Percentiles rank a stretch among this genome's conserved stretches.
These are phyloP conservation scores for Achaetomium macrosporum DNA, from an alignment of 2,329 filamentous ascomycete genomes.

Conservation along the genomic window DNA sequence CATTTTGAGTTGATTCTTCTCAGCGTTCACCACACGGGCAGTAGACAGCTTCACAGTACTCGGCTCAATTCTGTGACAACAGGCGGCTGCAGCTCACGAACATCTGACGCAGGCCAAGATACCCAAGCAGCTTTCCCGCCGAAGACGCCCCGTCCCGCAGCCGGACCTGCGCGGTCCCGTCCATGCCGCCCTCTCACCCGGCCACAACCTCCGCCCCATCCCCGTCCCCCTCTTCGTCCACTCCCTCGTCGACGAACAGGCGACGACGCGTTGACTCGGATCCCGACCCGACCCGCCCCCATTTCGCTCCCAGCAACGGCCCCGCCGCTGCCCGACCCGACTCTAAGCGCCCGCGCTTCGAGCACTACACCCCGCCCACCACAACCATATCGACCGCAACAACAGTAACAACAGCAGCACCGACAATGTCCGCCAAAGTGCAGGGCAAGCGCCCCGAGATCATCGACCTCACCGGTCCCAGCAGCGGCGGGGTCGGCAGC, in stretches of 20 bases:
- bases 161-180: conserved; percentile 13
- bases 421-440: conserved; percentile 28
- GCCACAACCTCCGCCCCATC: not conserved
- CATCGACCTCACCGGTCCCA: conserved; percentile 40
- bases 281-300: conserved; percentile 8
- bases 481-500: not conserved
- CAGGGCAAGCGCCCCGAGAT: conserved; percentile 35
- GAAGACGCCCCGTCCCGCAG: conserved; percentile 1
- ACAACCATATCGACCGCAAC: conserved; percentile 3
- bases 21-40: too few relatives aligned
- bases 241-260: conserved; percentile 14
- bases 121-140: not conserved
- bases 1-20: too few relatives aligned
- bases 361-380: conserved; percentile 13
- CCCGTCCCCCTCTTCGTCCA: conserved; percentile 11
- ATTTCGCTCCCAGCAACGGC: conserved; percentile 6
- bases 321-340: conserved; percentile 21
- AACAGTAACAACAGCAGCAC: conserved; percentile 5
- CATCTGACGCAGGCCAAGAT: not conserved
- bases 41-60: too few relatives aligned
- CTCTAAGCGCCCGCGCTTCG: conserved; percentile 28
- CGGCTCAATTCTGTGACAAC: too few relatives aligned
- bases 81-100: too few relatives aligned
- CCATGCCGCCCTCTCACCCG: conserved; percentile 9
- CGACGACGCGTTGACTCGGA: conserved; percentile 29